phyloP scores from a whole-genome alignment of 805 yeast species.

The Ogataea kodamae region DNA sequence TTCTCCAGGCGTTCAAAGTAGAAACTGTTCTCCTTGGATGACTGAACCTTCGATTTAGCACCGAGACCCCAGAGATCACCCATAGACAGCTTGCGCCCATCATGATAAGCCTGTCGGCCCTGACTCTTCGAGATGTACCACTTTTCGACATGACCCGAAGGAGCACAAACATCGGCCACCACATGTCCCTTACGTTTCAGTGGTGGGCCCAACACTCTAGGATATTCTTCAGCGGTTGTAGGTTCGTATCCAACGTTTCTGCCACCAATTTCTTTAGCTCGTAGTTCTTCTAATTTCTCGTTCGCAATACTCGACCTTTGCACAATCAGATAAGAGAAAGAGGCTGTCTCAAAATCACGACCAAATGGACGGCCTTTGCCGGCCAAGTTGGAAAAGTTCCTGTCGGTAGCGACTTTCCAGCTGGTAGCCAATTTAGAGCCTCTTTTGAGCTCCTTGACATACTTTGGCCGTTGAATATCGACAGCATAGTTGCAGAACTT shows the following conservation, averaged over 20 bases:
- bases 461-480: slow-evolving; percentile 72
- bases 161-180: slow-evolving; percentile 70
- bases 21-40: slow-evolving; percentile 33
- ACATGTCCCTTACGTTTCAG: slow-evolving; percentile 80
- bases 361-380: slow-evolving; percentile 83
- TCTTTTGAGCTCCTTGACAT: slow-evolving; percentile 75
- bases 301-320: slow-evolving; percentile 52
- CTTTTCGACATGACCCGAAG: slow-evolving; percentile 75
- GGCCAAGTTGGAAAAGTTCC: slow-evolving; percentile 41
- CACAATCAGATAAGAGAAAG: slow-evolving; percentile 69
- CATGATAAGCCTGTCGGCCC: slow-evolving; percentile 75
- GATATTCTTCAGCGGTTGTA: slow-evolving; percentile 46
- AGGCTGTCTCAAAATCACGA: slow-evolving; percentile 65
- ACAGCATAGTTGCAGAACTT: slow-evolving; percentile 76
- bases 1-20: slow-evolving; percentile 32
- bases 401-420: slow-evolving; percentile 63
- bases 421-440: slow-evolving; percentile 70
- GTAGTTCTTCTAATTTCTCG: slow-evolving; percentile 12
- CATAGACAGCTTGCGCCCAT: slow-evolving; percentile 78
- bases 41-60: slow-evolving; percentile 48
- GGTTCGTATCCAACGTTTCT: slow-evolving; percentile 30
- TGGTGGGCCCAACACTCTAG: slow-evolving; percentile 72
- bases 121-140: slow-evolving; percentile 84
- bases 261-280: slow-evolving; percentile 14
- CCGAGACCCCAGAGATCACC: slow-evolving; percentile 88